A percentile compares a stretch with the other conserved stretches of the same genome.
Evolutionary conservation across 371 early-diverging fungal genomes (phyloP).

Genomic region (Enterospora canceri): DNA sequence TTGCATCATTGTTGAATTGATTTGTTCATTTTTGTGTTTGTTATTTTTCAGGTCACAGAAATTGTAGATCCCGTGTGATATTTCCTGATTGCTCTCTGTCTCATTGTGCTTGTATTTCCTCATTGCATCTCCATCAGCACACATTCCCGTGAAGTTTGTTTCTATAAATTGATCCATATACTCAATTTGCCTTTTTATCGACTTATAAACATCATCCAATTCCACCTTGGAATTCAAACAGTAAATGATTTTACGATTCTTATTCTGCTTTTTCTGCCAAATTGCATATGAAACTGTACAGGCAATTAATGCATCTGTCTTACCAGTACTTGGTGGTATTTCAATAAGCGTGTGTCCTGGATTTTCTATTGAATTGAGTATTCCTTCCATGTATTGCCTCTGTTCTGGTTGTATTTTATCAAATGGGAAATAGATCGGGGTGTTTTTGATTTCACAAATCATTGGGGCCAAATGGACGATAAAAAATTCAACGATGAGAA

Average conservation of each 20-base stretch:
- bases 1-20: slow-evolving; percentile 65
- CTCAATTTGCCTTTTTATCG: slow-evolving; percentile 74
- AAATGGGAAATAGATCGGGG: slow-evolving; percentile 90
- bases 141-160: slow-evolving; percentile 77
- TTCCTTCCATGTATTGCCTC: slow-evolving; percentile 86
- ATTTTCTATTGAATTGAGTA: slow-evolving; percentile 76
- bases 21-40: slow-evolving; percentile 56
- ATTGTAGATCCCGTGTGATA: slow-evolving; percentile 81
- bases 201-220: slow-evolving; percentile 91
- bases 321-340: slow-evolving; percentile 99
- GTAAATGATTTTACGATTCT: slow-evolving; percentile 70
- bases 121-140: slow-evolving; percentile 69
- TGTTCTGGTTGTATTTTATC: slow-evolving; percentile 98
- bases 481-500: not conserved
- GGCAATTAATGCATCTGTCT: slow-evolving; percentile 85
- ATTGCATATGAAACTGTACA: slow-evolving; percentile 75
- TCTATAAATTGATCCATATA: slow-evolving; percentile 60
- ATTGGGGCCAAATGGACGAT: slow-evolving; percentile 17
- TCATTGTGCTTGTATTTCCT: slow-evolving; percentile 14
- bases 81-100: slow-evolving; percentile 45
- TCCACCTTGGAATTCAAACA: slow-evolving; percentile 90
- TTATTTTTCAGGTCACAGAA: slow-evolving; percentile 75
- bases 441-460: slow-evolving; percentile 64
- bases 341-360: slow-evolving; percentile 85
- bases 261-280: slow-evolving; percentile 32